phyloP scores from a whole-genome alignment of 345 rosid species.

The Eucalyptus viminalis region DNA sequence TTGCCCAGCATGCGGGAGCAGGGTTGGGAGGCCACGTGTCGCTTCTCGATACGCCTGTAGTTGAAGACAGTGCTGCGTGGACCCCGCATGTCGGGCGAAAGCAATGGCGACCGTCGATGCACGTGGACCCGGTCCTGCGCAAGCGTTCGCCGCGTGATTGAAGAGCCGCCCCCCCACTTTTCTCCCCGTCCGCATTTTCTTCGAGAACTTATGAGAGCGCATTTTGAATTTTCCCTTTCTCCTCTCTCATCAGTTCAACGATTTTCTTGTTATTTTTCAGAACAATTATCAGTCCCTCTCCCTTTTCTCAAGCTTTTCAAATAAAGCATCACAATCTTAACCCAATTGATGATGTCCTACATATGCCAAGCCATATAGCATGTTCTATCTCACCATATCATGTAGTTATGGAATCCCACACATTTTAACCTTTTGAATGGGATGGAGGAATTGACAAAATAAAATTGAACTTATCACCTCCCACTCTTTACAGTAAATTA shows the following conservation, averaged over 20 bases:
- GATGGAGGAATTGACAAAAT: background rate
- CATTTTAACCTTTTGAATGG: background rate
- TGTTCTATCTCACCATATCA: fast-evolving
- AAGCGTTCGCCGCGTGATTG: background rate
- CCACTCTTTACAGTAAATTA: background rate
- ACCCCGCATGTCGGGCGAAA: background rate
- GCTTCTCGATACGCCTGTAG: background rate
- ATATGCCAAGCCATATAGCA: background rate
- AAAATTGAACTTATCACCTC: background rate
- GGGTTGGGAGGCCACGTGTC: background rate
- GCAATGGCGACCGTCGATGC: background rate
- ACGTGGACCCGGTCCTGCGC: background rate
- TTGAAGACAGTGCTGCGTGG: background rate
- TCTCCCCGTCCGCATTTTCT: background rate
- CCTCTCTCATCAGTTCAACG: background rate
- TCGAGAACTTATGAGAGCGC: background rate
- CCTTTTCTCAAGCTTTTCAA: background rate
- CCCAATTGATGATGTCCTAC: background rate
- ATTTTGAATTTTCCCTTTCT: background rate
- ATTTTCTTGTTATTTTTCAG: background rate
- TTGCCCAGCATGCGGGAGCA: background rate
- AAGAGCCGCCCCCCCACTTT: background rate
- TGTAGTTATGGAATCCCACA: background rate
- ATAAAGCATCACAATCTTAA: background rate
- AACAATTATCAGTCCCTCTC: background rate